Percentiles rank a stretch among this genome's conserved stretches.
These are phyloP conservation scores for Mallotus japonicus DNA, from an alignment of 441 rosid genomes.

Conservation along the genomic window DNA sequence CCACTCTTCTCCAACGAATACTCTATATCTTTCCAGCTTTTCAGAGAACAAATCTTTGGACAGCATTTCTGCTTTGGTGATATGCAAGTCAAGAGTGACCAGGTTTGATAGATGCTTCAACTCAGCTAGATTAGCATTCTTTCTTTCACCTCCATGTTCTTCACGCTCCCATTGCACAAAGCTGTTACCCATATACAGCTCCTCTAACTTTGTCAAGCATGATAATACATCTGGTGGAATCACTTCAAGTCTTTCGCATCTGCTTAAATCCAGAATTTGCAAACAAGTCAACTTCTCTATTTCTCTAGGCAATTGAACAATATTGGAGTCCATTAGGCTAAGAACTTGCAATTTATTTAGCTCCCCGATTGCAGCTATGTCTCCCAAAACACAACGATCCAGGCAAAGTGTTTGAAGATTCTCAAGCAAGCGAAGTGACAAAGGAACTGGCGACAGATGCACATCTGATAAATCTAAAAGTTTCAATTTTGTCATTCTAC, in stretches of 20 bases:
- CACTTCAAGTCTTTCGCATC: conserved; percentile 12
- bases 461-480: conserved; percentile 30
- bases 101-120: background rate
- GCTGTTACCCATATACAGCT: conserved; percentile 14
- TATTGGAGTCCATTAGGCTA: conserved; percentile 21
- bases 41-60: conserved; percentile 3
- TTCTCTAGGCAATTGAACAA: conserved; percentile 25
- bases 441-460: conserved; percentile 20
- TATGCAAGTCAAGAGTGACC: background rate
- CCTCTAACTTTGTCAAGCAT: conserved; percentile 30
- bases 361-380: conserved; percentile 25
- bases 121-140: background rate
- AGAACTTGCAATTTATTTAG: conserved; percentile 37
- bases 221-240: conserved; percentile 19
- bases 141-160: background rate
- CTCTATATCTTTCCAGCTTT: conserved; percentile 19
- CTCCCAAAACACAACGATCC: conserved; percentile 13
- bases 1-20: conserved; percentile 28
- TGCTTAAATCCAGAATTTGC: conserved; percentile 19
- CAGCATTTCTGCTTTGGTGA: background rate
- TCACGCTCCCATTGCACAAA: conserved; percentile 21
- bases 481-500: conserved; percentile 13
- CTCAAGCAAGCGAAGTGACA: conserved; percentile 21
- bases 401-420: conserved; percentile 38
- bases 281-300: conserved; percentile 27